Conservation (phyloP, 2,329 filamentous ascomycete genomes). For the Penicillium olsonii region DNA sequence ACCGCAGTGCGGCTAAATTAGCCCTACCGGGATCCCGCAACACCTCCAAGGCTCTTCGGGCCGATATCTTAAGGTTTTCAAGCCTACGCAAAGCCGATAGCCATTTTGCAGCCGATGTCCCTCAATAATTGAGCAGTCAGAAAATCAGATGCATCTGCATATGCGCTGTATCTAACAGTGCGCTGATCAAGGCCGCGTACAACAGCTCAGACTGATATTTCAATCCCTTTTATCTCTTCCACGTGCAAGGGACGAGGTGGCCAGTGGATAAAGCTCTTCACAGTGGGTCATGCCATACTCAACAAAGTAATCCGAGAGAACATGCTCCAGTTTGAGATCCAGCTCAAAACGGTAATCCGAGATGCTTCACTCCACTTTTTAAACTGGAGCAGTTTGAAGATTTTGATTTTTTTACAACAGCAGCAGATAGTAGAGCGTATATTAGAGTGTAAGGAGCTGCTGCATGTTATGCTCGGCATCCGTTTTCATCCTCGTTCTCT, state of each 20-base stretch:
- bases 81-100: neutral
- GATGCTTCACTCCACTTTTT: conserved; percentile 13
- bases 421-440: neutral
- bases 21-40: conserved; percentile 8
- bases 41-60: neutral
- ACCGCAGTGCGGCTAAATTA: neutral
- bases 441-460: conserved; percentile 4
- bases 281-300: conserved; percentile 4
- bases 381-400: conserved; percentile 15
- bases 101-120: neutral
- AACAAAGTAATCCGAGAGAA: conserved; percentile 10
- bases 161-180: neutral
- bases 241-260: conserved; percentile 1
- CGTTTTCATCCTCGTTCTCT: conserved; percentile 2
- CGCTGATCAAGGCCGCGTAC: neutral
- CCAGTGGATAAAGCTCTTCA: neutral
- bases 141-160: neutral
- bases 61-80: conserved; percentile 2
- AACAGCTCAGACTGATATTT: neutral
- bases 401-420: conserved; percentile 11
- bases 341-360: conserved; percentile 11
- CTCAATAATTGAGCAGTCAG: neutral
- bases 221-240: neutral
- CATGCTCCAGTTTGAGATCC: conserved; percentile 7
- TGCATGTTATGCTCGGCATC: neutral